Percentiles rank a stretch among this genome's conserved stretches.
Conservation (phyloP, 2,329 filamentous ascomycete species). For the Cadophora malorum region DNA sequence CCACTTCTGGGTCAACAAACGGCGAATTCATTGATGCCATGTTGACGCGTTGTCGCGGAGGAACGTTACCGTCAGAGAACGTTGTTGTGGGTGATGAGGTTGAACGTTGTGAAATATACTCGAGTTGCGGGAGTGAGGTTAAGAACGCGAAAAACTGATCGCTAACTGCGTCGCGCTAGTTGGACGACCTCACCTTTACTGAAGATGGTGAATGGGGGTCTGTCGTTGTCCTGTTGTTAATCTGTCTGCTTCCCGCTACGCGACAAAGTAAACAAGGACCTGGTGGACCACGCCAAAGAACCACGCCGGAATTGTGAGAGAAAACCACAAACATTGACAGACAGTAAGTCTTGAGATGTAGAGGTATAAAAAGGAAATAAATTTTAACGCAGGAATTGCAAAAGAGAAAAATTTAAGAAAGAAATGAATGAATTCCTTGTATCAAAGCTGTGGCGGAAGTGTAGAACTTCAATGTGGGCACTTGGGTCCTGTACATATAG, state of each 20-base stretch:
- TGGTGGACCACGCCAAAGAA: neutral
- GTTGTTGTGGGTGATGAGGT: neutral
- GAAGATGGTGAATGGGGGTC: neutral
- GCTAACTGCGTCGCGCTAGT: neutral
- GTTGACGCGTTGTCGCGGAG: neutral
- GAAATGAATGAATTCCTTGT: neutral
- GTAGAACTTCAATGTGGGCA: neutral
- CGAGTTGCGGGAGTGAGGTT: neutral
- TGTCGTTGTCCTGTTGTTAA: neutral
- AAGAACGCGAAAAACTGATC: neutral
- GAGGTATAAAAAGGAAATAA: neutral
- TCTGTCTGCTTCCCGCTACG: neutral
- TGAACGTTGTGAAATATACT: neutral
- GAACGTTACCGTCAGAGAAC: neutral
- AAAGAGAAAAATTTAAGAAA: no score
- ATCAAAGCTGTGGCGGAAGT: neutral
- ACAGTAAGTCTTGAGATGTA: neutral
- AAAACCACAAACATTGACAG: neutral
- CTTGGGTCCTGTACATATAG: neutral
- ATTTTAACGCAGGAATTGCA: no score
- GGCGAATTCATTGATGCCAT: constrained; percentile 3
- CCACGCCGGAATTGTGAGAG: neutral
- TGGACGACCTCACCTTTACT: constrained; percentile 2
- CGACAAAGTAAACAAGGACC: constrained; percentile 12
- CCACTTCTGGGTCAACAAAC: neutral